Evolutionary conservation across 2,329 filamentous ascomycete genomes (phyloP).

Genomic region (Pezicula radicicola): DNA sequence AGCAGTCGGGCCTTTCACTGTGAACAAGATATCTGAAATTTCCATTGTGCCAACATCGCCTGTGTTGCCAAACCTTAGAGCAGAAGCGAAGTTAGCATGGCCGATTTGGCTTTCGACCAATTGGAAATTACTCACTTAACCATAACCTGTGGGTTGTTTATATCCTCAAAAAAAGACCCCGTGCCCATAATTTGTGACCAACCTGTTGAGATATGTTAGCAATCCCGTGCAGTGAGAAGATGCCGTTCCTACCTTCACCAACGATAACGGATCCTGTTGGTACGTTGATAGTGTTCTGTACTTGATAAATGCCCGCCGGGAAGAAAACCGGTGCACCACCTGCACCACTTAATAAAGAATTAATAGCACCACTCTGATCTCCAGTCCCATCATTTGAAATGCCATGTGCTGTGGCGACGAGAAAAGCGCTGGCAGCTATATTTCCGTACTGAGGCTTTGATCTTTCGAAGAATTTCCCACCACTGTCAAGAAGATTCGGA

Average conservation of each 20-base stretch:
- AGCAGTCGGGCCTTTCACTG: slow-evolving; percentile 32
- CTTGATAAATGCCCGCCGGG: slow-evolving; percentile 50
- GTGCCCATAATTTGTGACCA: slow-evolving; percentile 35
- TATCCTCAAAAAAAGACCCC: slow-evolving; percentile 40
- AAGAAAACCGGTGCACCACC: slow-evolving; percentile 41
- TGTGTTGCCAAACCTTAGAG: slow-evolving; percentile 29
- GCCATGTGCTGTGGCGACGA: slow-evolving; percentile 44
- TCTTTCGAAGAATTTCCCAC: slow-evolving; percentile 40
- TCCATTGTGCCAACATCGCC: slow-evolving; percentile 40
- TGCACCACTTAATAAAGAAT: too few relatives aligned
- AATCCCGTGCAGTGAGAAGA: too few relatives aligned
- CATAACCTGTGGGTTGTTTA: slow-evolving; percentile 40
- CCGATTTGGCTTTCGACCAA: too few relatives aligned
- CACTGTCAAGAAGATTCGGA: neutral
- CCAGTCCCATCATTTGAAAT: slow-evolving; percentile 37
- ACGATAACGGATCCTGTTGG: slow-evolving; percentile 35
- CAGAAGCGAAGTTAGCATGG: too few relatives aligned
- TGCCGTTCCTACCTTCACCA: slow-evolving; percentile 21
- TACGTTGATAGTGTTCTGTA: slow-evolving; percentile 42
- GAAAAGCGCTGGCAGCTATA: slow-evolving; percentile 52
- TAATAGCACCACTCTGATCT: too few relatives aligned
- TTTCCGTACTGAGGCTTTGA: slow-evolving; percentile 50
- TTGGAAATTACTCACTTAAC: slow-evolving; percentile 1
- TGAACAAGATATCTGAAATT: slow-evolving; percentile 37
- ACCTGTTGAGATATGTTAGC: too few relatives aligned